Percentiles rank a stretch among this genome's conserved stretches.
phyloP scores from a whole-genome alignment of 1,139 yeast species.

The Torulaspora globosa region DNA sequence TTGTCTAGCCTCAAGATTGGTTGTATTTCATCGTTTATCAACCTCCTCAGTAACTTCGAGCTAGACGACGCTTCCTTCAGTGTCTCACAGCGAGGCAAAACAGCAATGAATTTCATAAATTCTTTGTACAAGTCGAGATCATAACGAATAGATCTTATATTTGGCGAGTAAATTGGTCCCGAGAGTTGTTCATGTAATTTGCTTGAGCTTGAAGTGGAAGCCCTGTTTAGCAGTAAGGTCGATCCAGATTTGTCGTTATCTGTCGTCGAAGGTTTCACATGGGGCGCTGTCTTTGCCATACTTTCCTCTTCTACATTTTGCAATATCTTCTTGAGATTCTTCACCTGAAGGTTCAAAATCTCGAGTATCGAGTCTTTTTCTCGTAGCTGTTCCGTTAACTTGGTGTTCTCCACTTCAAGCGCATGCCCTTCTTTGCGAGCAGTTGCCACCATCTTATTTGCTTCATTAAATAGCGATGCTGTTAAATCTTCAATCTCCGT shows the following conservation, averaged over 20 bases:
- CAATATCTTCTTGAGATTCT: constrained; percentile 59
- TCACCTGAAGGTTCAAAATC: constrained; percentile 63
- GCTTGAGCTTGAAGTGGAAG: constrained; percentile 16
- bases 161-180: constrained; percentile 48
- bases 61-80: constrained; percentile 41
- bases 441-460: constrained; percentile 71
- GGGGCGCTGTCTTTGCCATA: constrained; percentile 12
- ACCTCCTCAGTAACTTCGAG: constrained; percentile 58
- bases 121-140: constrained; percentile 46
- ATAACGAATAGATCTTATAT: constrained; percentile 53
- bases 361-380: constrained; percentile 71
- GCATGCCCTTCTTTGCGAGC: constrained; percentile 60
- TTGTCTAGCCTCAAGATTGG: constrained; percentile 57
- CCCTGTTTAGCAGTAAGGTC: constrained; percentile 22
- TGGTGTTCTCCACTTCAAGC: constrained; percentile 46
- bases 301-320: constrained; percentile 43
- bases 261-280: constrained; percentile 18
- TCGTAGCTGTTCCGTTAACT: constrained; percentile 58
- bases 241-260: constrained; percentile 21
- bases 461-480: constrained; percentile 72
- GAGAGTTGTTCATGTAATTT: constrained; percentile 12
- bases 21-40: constrained; percentile 76
- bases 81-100: constrained; percentile 33
- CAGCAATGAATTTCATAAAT: constrained; percentile 38
- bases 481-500: constrained; percentile 75